Evolutionary conservation across 2,329 filamentous ascomycete genomes (phyloP).

Genomic region (Pyrenophora seminiperda): DNA sequence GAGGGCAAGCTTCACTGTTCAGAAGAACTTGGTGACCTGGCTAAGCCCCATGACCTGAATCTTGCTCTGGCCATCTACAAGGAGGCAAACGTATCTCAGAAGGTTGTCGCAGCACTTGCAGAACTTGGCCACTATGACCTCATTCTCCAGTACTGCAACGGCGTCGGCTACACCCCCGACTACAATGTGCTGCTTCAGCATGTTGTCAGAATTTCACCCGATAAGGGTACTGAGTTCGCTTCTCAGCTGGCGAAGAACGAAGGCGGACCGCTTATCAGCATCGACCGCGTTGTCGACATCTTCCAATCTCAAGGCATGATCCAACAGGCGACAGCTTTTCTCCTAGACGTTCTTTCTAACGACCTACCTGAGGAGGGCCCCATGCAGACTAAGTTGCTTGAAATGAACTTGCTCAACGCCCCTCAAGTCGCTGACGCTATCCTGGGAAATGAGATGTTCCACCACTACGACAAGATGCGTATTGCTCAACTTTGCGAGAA

Average conservation of each 20-base stretch:
- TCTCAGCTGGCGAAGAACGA: conserved; percentile 90
- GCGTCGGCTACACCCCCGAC: conserved; percentile 90
- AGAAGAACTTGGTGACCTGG: conserved; percentile 93
- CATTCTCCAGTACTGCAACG: conserved; percentile 87
- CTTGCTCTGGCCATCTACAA: conserved; percentile 89
- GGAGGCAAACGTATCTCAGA: conserved; percentile 86
- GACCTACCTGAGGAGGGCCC: conserved; percentile 93
- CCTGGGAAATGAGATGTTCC: conserved; percentile 97
- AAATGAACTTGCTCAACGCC: conserved; percentile 97
- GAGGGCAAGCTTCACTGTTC: conserved; percentile 96
- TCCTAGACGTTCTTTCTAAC: conserved; percentile 92
- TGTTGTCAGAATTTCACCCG: conserved; percentile 78
- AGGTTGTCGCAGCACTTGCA: conserved; percentile 92
- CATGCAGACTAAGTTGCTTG: conserved; percentile 89
- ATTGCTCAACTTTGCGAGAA: conserved; percentile 93
- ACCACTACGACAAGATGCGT: conserved; percentile 89
- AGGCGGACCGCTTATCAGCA: conserved; percentile 82
- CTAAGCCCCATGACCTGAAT: conserved; percentile 85
- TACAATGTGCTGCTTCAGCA: conserved; percentile 91
- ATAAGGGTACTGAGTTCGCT: conserved; percentile 94
- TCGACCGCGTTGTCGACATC: conserved; percentile 94
- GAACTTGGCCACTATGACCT: conserved; percentile 97
- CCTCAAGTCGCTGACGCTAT: conserved; percentile 98
- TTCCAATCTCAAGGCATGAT: conserved; percentile 99
- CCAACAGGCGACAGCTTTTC: conserved; percentile 96